Evolutionary conservation across 2,329 filamentous ascomycete genomes (phyloP).

Genomic region (Hymenoscyphus fraxineus): DNA sequence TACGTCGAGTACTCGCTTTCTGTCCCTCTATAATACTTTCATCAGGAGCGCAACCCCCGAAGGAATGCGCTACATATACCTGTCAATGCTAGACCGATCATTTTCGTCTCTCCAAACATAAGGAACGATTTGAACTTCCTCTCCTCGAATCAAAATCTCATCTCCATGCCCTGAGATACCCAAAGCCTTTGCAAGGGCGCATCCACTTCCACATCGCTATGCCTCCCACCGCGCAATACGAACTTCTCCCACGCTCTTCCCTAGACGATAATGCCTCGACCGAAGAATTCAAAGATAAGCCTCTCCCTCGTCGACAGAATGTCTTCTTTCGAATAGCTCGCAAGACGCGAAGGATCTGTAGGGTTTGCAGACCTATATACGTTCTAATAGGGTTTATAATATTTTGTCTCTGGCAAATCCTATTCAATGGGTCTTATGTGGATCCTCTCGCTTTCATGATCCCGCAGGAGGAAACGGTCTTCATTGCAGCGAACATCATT

Average conservation of each 20-base stretch:
- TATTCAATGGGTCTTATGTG: constrained; percentile 43
- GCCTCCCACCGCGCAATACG: constrained; percentile 17
- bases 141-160: neutral
- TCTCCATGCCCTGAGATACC: neutral
- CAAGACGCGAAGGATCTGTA: constrained; percentile 7
- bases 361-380: constrained; percentile 26
- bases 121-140: neutral
- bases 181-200: neutral
- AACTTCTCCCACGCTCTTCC: constrained; percentile 20
- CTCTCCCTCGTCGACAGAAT: constrained; percentile 14
- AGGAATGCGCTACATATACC: neutral
- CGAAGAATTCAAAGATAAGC: constrained; percentile 28
- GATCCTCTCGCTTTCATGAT: constrained; percentile 42
- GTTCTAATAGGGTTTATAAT: constrained; percentile 22
- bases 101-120: neutral
- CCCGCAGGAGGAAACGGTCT: constrained; percentile 58
- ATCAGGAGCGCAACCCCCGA: neutral
- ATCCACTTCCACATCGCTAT: constrained; percentile 10
- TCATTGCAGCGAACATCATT: constrained; percentile 68
- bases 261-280: constrained; percentile 15
- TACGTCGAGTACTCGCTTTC: no score
- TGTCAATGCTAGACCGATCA: neutral
- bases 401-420: constrained; percentile 26
- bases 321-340: constrained; percentile 1
- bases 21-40: neutral